A percentile compares a stretch with the other conserved stretches of the same genome.
Conservation (phyloP, 768 basidiomycete genomes). For the Rhizopogon rudus region DNA sequence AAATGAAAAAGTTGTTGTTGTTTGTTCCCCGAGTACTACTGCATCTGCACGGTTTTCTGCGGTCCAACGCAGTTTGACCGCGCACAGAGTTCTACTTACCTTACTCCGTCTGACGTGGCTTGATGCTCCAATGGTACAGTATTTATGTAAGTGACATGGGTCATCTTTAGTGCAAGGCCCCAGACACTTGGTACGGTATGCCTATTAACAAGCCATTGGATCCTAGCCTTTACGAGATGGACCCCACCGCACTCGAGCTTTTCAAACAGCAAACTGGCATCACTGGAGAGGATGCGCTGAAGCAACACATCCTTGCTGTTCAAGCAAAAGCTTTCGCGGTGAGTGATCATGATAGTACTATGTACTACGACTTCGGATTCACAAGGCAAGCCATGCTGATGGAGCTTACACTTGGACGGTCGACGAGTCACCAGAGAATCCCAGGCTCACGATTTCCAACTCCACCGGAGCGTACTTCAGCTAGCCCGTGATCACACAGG, state of each 20-base stretch:
- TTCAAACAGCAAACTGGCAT: conserved; percentile 27
- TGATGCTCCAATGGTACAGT: too few species aligned
- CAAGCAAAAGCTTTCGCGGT: conserved; percentile 30
- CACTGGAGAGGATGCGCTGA: conserved; percentile 23
- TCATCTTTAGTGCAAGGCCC: background rate
- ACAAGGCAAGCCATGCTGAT: conserved; percentile 6
- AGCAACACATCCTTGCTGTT: conserved; percentile 27
- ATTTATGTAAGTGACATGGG: too few species aligned
- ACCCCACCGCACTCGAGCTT: conserved; percentile 14
- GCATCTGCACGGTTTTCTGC: too few species aligned
- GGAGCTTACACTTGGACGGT: background rate
- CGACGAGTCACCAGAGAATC: background rate
- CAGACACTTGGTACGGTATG: background rate
- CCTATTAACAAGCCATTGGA: background rate
- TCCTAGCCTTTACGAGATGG: conserved; percentile 11
- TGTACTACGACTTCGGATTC: conserved; percentile 9
- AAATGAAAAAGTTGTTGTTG: too few species aligned
- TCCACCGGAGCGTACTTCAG: conserved; percentile 26
- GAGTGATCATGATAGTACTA: background rate
- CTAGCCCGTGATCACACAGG: conserved; percentile 30
- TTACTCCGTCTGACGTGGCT: too few species aligned
- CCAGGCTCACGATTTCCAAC: conserved; percentile 18
- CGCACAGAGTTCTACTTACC: too few species aligned
- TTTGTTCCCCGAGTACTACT: too few species aligned
- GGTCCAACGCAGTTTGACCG: too few species aligned